Base-by-base conservation (phyloP, 2,329 filamentous ascomycete species). In the Scleromitrula shiraiana region DNA sequence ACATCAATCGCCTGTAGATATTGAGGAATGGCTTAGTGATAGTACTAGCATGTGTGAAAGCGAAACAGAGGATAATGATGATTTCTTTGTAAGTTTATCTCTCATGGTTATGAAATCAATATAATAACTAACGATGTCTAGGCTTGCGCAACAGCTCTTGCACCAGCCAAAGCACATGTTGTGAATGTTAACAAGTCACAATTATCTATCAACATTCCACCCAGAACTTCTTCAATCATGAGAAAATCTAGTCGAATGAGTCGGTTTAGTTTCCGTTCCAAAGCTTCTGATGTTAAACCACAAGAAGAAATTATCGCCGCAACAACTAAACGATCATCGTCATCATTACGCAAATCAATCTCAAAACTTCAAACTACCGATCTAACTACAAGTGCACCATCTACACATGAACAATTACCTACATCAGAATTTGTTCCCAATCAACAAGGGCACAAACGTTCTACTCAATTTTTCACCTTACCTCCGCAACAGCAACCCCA, bases 1-100 rank as follows among this genome's bases (percentile, higher is more conserved):
- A 20, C 44, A 32, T 7, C 52, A 2, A 4, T 49, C 22, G 37
- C 54, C 19, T 38, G 24, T 29, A 26, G 47, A 51, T 36, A 51
- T 56, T 7, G 53, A 59, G 37, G 56, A 53, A 29, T 60, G 55
- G 59, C 48, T 59, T 6, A 56, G 53, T 41, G 54, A 59, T 32
- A 49, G 51, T 5, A 55, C 46, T 9, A 56, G 51, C 32, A 46
- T 46, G 44, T 46, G 44, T 26, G 44, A 39, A 17, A 51, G 47
- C 17, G 55, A 56, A 5, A 22, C 49, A 33, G 56, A 57, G 15
- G 40, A 37, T 3, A 24, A 24, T 9, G 56, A 56, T 20, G 48
- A 56, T 33, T 32, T 50, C 19, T 49, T 57, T 27, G 60, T 62
- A 53, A 39, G 59, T 54, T 10, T 10, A 22, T 8, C 6, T 37